These are phyloP conservation scores for Asterionellopsis glacialis DNA, from an alignment of 108 stramenopile genomes.

Conservation along the genomic window DNA sequence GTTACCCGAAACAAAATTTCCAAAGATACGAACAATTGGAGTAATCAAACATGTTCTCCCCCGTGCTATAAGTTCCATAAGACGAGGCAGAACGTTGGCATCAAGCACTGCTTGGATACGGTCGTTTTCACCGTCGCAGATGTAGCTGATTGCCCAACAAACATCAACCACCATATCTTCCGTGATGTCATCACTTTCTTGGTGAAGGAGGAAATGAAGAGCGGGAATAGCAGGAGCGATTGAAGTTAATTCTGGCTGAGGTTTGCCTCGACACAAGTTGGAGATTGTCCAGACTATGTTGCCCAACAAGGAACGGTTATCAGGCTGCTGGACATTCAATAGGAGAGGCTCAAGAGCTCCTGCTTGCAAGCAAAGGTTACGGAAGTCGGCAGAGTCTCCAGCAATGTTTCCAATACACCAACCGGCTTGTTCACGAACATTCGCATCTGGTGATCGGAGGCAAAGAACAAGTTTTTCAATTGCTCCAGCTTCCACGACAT, in stretches of 20 bases:
- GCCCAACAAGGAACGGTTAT: conserved; percentile 52
- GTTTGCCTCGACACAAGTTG: conserved; percentile 94
- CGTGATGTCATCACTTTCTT: conserved; percentile 26
- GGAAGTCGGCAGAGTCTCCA: conserved; percentile 70
- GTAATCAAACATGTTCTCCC: conserved; percentile 32
- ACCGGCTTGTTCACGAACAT: conserved; percentile 91
- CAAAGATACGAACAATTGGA: conserved; percentile 87
- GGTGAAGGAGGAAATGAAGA: conserved; percentile 34
- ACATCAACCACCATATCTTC: conserved; percentile 48
- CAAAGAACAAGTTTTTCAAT: conserved; percentile 65
- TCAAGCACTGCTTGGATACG: conserved; percentile 70
- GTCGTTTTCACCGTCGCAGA: conserved; percentile 82
- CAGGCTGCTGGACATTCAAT: conserved; percentile 73
- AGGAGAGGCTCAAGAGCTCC: conserved; percentile 61
- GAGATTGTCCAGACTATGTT: conserved; percentile 90
- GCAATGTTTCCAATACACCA: conserved; percentile 98
- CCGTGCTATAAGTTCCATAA: conserved; percentile 51
- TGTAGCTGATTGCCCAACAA: conserved; percentile 87
- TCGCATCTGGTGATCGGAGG: conserved; percentile 45
- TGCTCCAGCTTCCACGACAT: conserved; percentile 72
- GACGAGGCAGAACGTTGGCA: conserved; percentile 26
- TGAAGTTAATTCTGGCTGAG: conserved; percentile 45
- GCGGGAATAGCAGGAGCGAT: conserved; percentile 55
- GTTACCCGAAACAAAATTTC: conserved; percentile 90
- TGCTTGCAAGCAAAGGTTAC: conserved; percentile 63